Evolutionary conservation across 192 early-diverging fungal species (phyloP).

Genomic region (Coemansia asiatica): DNA sequence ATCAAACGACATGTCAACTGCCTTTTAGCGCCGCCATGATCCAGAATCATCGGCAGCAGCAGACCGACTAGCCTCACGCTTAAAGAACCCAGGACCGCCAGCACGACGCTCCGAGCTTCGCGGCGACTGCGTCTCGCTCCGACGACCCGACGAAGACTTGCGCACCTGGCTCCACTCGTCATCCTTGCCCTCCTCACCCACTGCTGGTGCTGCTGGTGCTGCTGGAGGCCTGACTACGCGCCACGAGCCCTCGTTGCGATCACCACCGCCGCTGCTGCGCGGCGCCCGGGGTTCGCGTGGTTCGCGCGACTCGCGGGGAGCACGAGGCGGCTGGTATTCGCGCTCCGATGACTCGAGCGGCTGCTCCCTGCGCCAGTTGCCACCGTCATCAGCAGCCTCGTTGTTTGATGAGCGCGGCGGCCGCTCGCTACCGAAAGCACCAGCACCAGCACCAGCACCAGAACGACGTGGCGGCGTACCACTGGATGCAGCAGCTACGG

Average conservation of each 20-base stretch:
- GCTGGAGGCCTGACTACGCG: constrained; percentile 7
- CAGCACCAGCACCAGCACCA: neutral
- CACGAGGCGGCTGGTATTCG: constrained; percentile 16
- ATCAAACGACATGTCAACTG: too few species aligned
- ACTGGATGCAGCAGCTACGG: constrained; percentile 11
- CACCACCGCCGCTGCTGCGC: constrained; percentile 17
- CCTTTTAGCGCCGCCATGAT: constrained; percentile 37
- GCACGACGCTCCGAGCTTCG: constrained; percentile 17
- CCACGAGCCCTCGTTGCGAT: constrained; percentile 2
- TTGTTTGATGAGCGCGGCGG: constrained; percentile 5
- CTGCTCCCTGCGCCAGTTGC: constrained; percentile 2
- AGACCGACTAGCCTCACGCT: constrained; percentile 5
- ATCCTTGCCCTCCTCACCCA: constrained; percentile 6
- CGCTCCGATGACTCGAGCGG: constrained; percentile 3
- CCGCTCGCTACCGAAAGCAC: neutral
- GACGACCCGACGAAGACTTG: constrained; percentile 8
- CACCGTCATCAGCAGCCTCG: neutral
- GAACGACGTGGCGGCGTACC: neutral
- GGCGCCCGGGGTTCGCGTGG: constrained; percentile 25
- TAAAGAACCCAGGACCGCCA: constrained; percentile 17
- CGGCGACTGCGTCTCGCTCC: constrained; percentile 12
- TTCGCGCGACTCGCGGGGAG: constrained; percentile 17
- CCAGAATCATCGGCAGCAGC: constrained; percentile 10
- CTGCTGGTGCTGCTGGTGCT: neutral
- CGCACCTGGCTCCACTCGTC: constrained; percentile 48